These are phyloP conservation scores for Clonostachys rhizophaga DNA, from an alignment of 2,329 filamentous ascomycete genomes.

Conservation along the genomic window DNA sequence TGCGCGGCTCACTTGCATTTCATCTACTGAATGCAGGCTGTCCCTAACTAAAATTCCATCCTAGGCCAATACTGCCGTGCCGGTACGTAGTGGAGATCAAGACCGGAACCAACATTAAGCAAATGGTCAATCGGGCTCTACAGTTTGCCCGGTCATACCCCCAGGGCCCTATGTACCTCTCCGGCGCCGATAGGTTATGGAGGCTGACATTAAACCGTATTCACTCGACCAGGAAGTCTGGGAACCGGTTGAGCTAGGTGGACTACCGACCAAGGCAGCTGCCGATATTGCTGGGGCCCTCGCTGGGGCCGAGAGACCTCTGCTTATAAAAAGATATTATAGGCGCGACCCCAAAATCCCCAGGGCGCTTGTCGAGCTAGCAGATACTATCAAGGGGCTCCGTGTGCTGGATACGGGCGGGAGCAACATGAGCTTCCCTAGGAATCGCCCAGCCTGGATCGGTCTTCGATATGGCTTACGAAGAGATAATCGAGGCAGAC, in stretches of 20 bases:
- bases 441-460: constrained; percentile 62
- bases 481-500: constrained; percentile 70
- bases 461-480: constrained; percentile 68
- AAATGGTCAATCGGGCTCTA: no score
- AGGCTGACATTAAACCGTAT: constrained; percentile 76
- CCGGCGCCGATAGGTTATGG: constrained; percentile 80
- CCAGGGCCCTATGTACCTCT: constrained; percentile 71
- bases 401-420: constrained; percentile 73
- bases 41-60: no score
- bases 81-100: no score
- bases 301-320: constrained; percentile 57
- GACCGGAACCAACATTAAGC: no score
- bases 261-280: constrained; percentile 45
- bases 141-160: no score
- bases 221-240: constrained; percentile 64
- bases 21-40: no score
- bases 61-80: no score
- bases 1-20: no score
- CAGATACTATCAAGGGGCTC: constrained; percentile 62
- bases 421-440: constrained; percentile 78
- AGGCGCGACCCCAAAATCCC: constrained; percentile 65
- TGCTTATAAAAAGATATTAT: constrained; percentile 67
- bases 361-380: constrained; percentile 58
- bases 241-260: constrained; percentile 66
- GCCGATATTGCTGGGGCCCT: constrained; percentile 57